Percentiles rank a stretch among this genome's conserved stretches.
phyloP scores from a whole-genome alignment of 345 rosid genomes.

The Hevea brasiliensis region DNA sequence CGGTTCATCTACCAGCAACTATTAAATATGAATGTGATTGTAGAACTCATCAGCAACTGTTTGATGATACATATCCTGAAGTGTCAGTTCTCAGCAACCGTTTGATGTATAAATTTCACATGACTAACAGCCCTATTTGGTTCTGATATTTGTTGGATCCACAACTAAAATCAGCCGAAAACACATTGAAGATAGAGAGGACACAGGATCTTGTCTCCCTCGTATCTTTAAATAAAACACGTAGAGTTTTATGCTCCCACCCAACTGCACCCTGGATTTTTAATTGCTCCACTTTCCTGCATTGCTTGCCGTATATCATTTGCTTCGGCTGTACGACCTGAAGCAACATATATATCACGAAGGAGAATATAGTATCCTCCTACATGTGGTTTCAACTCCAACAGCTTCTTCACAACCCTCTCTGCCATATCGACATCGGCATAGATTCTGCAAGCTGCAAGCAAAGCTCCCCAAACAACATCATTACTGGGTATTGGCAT shows the following conservation, averaged over 20 bases:
- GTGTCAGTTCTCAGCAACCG: not conserved
- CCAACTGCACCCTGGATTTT: slow-evolving; percentile 21
- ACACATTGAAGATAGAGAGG: not conserved
- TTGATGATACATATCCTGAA: no score
- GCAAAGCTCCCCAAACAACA: slow-evolving; percentile 22
- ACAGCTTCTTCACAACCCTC: slow-evolving; percentile 19
- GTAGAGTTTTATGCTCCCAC: slow-evolving; percentile 1
- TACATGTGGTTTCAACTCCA: slow-evolving; percentile 21
- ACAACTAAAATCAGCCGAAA: not conserved
- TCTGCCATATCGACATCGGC: slow-evolving; percentile 18
- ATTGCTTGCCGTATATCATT: slow-evolving; percentile 6
- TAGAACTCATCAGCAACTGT: not conserved
- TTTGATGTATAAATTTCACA: not conserved
- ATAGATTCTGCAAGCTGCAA: slow-evolving; percentile 20
- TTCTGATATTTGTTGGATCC: not conserved
- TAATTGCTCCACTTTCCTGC: slow-evolving; percentile 7
- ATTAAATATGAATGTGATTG: not conserved
- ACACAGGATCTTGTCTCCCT: not conserved
- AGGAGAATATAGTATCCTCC: slow-evolving; percentile 19
- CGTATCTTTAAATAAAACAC: not conserved
- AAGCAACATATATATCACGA: slow-evolving; percentile 12
- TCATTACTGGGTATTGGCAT: slow-evolving; percentile 21
- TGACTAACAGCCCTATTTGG: no score
- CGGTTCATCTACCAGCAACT: no score
- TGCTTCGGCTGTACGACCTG: slow-evolving; percentile 16